Conservation (phyloP, 2,329 filamentous ascomycete species). For the Hymenoscyphus occultus region DNA sequence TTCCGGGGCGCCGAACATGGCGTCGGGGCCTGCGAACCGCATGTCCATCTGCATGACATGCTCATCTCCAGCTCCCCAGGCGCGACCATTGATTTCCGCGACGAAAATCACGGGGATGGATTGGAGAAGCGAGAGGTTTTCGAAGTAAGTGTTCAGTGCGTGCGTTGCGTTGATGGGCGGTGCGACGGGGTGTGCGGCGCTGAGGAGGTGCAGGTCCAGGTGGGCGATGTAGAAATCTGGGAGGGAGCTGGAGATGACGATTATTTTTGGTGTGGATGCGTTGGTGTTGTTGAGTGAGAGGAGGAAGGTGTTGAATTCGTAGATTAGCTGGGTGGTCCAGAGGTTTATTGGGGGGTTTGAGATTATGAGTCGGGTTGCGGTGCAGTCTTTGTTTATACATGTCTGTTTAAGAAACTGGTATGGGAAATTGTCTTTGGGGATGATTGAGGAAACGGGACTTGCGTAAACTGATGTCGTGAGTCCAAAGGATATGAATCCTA, state of each 20-base stretch:
- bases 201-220: neutral
- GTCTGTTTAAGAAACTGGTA: conserved; percentile 2
- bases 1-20: conserved; percentile 8
- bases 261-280: neutral
- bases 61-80: conserved; percentile 16
- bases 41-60: conserved; percentile 16
- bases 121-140: neutral
- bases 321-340: neutral
- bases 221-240: conserved; percentile 1
- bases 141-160: neutral
- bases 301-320: conserved; percentile 3
- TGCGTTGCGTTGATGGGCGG: neutral
- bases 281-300: neutral
- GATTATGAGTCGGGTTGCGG: neutral
- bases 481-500: neutral
- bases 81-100: conserved; percentile 14
- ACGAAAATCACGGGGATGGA: conserved; percentile 11
- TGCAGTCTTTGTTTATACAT: conserved; percentile 7
- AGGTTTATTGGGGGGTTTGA: conserved; percentile 10
- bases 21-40: conserved; percentile 16
- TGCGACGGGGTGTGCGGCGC: neutral
- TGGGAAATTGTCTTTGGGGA: neutral
- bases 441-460: neutral
- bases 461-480: neutral
- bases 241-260: neutral